Conservation (phyloP, 1,284 basidiomycete genomes). For the Singerocomus rubriflavus region DNA sequence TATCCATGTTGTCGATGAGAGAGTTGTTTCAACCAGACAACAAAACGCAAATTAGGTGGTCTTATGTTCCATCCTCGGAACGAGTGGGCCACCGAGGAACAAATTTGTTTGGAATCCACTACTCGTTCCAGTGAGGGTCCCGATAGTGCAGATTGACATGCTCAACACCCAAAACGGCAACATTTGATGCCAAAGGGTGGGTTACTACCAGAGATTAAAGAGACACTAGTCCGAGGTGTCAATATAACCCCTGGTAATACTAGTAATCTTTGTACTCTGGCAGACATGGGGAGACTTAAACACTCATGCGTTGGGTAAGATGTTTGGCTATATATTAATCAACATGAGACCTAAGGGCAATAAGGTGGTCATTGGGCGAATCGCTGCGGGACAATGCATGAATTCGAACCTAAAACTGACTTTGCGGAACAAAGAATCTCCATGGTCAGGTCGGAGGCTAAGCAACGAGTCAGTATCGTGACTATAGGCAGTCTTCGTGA, state of each 20-base stretch:
- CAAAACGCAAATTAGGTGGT: constrained; percentile 4
- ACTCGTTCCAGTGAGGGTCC: constrained; percentile 59
- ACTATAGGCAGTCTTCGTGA: constrained; percentile 4
- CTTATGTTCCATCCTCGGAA: constrained; percentile 68
- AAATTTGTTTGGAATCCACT: constrained; percentile 57
- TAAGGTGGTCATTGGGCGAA: constrained; percentile 7
- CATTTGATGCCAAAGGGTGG: constrained; percentile 57
- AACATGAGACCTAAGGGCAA: neutral
- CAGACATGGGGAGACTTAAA: constrained; percentile 11
- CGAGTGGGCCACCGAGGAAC: constrained; percentile 58
- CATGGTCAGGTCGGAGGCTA: neutral
- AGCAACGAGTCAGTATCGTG: neutral
- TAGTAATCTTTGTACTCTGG: neutral
- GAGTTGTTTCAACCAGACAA: neutral
- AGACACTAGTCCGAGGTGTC: constrained; percentile 41
- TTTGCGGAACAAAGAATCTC: neutral
- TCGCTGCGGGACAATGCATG: constrained; percentile 13
- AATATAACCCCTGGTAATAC: neutral
- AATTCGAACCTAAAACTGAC: neutral
- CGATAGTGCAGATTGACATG: constrained; percentile 61
- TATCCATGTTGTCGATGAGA: constrained; percentile 36
- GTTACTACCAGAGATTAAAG: constrained; percentile 52
- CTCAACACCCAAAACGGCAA: constrained; percentile 57
- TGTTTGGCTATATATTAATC: neutral
- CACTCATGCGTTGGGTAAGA: neutral